A percentile compares a stretch with the other conserved stretches of the same genome.
These are phyloP conservation scores for Suhomyces xylopsoci DNA, from an alignment of 805 yeast species.

Conservation along the genomic window DNA sequence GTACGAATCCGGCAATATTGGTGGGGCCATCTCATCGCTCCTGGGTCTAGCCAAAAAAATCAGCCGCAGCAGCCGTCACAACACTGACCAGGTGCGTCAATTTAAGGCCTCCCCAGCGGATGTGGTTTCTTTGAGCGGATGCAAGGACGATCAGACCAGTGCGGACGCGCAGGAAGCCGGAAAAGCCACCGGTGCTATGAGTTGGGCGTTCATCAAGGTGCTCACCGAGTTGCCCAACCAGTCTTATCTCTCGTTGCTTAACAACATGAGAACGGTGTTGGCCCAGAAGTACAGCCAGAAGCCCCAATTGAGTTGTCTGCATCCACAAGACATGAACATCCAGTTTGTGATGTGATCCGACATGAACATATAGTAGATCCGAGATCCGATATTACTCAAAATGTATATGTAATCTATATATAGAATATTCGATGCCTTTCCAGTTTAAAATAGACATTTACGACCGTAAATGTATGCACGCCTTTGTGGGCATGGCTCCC, in stretches of 20 bases:
- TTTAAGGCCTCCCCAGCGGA: constrained; percentile 38
- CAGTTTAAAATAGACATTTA: not conserved
- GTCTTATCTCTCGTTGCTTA: constrained; percentile 32
- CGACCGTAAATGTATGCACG: not conserved
- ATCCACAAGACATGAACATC: constrained; percentile 39
- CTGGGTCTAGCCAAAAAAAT: constrained; percentile 35
- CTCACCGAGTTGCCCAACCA: constrained; percentile 29
- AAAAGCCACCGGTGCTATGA: constrained; percentile 39
- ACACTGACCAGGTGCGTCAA: constrained; percentile 24
- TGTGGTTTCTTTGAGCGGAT: constrained; percentile 35
- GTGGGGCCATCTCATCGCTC: constrained; percentile 37
- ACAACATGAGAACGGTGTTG: constrained; percentile 35
- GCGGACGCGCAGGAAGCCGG: constrained; percentile 39
- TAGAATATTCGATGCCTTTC: not conserved
- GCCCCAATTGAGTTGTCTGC: constrained; percentile 39
- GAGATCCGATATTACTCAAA: not conserved
- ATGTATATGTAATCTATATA: not conserved
- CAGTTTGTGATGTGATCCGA: constrained; percentile 26
- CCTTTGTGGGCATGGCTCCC: too few relatives aligned
- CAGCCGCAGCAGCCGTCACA: constrained; percentile 11
- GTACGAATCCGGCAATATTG: constrained; percentile 33
- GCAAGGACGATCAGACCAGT: constrained; percentile 40
- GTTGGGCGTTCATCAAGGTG: constrained; percentile 34
- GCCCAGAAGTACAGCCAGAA: constrained; percentile 34
- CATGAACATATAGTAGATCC: too few relatives aligned